These are phyloP conservation scores for Phytopythium vexans DNA, from an alignment of 352 stramenopile species.

Conservation along the genomic window DNA sequence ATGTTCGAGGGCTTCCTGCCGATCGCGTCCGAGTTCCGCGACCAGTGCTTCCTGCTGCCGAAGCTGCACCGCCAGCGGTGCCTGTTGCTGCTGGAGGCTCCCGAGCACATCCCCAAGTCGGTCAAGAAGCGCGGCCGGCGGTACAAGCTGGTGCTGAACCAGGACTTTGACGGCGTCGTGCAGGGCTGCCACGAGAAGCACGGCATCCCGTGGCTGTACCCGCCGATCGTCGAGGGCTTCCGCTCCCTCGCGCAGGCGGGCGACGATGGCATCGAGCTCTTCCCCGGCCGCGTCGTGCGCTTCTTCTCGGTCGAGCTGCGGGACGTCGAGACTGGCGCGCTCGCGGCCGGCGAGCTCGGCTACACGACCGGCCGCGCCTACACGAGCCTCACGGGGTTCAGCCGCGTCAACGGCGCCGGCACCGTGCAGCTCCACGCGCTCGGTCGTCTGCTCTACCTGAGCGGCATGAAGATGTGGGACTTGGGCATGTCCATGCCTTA, in stretches of 20 bases:
- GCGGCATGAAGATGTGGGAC: constrained; percentile 84
- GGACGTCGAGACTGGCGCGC: constrained; percentile 61
- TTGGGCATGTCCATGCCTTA: constrained; percentile 89
- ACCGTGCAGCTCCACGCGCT: constrained; percentile 85
- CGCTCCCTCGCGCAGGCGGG: constrained; percentile 55
- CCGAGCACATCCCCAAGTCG: constrained; percentile 86
- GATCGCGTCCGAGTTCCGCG: constrained; percentile 85
- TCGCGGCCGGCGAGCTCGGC: constrained; percentile 90
- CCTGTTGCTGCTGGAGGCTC: constrained; percentile 63
- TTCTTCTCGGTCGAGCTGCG: constrained; percentile 92
- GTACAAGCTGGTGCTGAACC: constrained; percentile 87
- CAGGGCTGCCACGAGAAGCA: constrained; percentile 91
- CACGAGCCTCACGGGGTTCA: constrained; percentile 87
- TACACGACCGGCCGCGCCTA: constrained; percentile 93
- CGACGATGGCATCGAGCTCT: constrained; percentile 59
- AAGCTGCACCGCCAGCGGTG: constrained; percentile 91
- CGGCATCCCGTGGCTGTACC: constrained; percentile 92
- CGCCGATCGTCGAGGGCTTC: constrained; percentile 86
- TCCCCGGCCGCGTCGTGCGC: constrained; percentile 50
- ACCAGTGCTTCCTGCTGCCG: constrained; percentile 71
- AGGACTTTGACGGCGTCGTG: constrained; percentile 87
- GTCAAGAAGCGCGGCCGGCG: constrained; percentile 88
- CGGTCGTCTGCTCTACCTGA: constrained; percentile 64
- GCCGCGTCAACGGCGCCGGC: constrained; percentile 60
- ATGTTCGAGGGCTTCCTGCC: constrained; percentile 95